phyloP scores from a whole-genome alignment of 2,329 filamentous ascomycete species.

The Neurospora sp. region DNA sequence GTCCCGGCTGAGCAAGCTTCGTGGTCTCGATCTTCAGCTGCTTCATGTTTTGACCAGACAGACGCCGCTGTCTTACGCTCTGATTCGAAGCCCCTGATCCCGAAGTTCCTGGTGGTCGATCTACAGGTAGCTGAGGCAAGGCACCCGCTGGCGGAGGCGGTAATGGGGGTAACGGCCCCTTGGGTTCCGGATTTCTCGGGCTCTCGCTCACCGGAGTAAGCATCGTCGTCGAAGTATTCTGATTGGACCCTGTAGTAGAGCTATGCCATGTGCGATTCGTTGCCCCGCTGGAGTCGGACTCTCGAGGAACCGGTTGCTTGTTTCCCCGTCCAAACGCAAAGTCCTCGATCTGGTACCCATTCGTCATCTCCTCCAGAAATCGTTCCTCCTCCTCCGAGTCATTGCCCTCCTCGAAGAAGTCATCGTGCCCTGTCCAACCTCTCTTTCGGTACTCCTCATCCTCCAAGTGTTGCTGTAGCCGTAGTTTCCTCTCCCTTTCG shows the following conservation, averaged over 20 bases:
- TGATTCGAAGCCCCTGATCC: constrained; percentile 21
- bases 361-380: constrained; percentile 79
- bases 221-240: constrained; percentile 55
- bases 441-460: constrained; percentile 33
- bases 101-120: constrained; percentile 25
- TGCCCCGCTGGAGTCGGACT: constrained; percentile 72
- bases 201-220: constrained; percentile 65
- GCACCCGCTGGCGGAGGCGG: constrained; percentile 41
- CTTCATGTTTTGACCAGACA: constrained; percentile 71
- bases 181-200: constrained; percentile 18
- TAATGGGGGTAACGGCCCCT: constrained; percentile 19
- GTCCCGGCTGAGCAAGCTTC: constrained; percentile 21
- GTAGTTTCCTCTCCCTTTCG: constrained; percentile 45
- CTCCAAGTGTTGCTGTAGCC: constrained; percentile 28
- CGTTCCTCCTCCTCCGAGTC: constrained; percentile 68
- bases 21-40: constrained; percentile 82
- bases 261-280: constrained; percentile 76
- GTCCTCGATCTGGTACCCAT: constrained; percentile 71
- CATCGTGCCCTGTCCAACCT: constrained; percentile 28
- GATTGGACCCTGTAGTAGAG: constrained; percentile 62
- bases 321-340: constrained; percentile 64
- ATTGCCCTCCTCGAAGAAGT: constrained; percentile 49
- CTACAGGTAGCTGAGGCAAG: constrained; percentile 32
- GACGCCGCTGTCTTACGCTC: constrained; percentile 62
- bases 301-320: constrained; percentile 57